Evolutionary conservation across 225 moss, liverwort and hornwort species (phyloP).

Genomic region (Straminergon stramineum): DNA sequence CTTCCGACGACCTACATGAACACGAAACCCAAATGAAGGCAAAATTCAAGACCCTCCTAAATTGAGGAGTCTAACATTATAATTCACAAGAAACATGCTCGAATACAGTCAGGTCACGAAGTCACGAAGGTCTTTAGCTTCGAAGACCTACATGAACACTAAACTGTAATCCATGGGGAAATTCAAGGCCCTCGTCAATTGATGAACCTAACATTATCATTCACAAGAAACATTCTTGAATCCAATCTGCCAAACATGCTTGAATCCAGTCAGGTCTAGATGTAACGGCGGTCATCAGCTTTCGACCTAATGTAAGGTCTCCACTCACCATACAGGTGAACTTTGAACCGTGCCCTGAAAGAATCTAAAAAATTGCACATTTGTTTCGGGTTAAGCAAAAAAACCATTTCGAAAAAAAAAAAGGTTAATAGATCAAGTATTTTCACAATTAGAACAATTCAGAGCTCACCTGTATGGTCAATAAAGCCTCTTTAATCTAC

Average conservation of each 20-base stretch:
- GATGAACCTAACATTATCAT: not conserved
- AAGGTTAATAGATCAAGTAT: not conserved
- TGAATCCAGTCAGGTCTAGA: not conserved
- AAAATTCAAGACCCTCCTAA: not conserved
- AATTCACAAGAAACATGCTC: not conserved
- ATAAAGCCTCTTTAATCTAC: not conserved
- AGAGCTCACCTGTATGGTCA: not conserved
- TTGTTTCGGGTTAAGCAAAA: not conserved
- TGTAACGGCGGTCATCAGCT: not conserved
- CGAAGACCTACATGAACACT: not conserved
- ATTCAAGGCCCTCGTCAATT: not conserved
- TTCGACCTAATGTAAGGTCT: not conserved
- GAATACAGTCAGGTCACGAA: not conserved
- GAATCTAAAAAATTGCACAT: not conserved
- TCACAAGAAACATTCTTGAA: not conserved
- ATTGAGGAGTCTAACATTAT: not conserved
- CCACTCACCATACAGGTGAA: not conserved
- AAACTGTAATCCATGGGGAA: not conserved
- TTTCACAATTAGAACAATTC: not conserved
- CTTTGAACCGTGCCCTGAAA: not conserved
- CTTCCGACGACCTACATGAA: not conserved
- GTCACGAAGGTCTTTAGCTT: too few species aligned
- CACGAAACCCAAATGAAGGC: not conserved
- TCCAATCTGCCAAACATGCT: not conserved
- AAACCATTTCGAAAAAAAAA: not conserved